Base-by-base conservation (phyloP, 768 basidiomycete genomes). In the Mycena sanguinolenta region DNA sequence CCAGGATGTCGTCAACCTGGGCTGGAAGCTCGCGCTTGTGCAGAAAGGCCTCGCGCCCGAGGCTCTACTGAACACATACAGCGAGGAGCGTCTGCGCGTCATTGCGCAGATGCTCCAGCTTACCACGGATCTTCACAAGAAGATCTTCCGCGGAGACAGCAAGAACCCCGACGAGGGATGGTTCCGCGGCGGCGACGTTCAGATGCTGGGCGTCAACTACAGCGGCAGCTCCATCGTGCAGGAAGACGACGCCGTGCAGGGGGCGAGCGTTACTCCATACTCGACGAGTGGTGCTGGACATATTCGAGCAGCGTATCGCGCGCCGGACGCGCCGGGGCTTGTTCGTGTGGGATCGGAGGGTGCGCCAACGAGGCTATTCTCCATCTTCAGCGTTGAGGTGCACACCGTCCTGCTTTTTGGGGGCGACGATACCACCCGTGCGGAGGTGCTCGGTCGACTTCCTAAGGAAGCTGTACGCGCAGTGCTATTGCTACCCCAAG, bases 161-260 rank as follows among this genome's bases (percentile, higher is more conserved):
- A 64, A 63, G 19, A 52, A 69, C 34, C 32, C 53, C 13, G 39
- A 54, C 16, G 66, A 58, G 25, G 16, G 21, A 7, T 76, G 63
- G 63, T 27, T 44, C 28, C 63, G 75, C 12, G 73, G 71, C 10
- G 34, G 70, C 10, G 75, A 75, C 3, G 65, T 85, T 9, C 46
- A 54, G 13, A 83, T 83, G 80, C 79, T 86, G 38, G 84, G 83
- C 19, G 77, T 87, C 60, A 87, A 86, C 74, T 86, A 83, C 72
- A 79, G 84, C 19, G 81, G 80, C 74, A 86, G 86, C 72, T 73
- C 81, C 2, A 77, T 87, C 52, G 79, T 86, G 0, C 27, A 83
- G 32, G 86, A 86, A 25, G 62, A 58, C 9, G 17, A 30, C 27
- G 55, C 34, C 57, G 62, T 27, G 70, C 69, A 19, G 78, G 79